Evolutionary conservation across 352 stramenopile genomes (phyloP), one percentile per base, ranked within the genome.

Genomic region (Phytopythium litorale): DNA sequence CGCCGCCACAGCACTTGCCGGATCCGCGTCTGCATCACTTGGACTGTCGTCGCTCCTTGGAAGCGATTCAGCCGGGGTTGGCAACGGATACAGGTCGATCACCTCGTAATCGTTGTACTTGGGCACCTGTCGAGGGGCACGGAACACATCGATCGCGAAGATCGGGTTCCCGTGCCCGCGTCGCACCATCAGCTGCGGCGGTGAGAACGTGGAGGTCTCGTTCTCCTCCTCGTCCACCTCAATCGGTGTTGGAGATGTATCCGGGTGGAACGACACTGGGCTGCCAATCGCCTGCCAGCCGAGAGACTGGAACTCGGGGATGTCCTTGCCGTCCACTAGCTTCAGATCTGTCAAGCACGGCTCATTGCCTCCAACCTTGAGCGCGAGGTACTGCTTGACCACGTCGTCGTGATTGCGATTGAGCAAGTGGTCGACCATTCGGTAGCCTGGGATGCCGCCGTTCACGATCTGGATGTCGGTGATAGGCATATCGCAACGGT

Each of bases 31-130:
- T 19, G 30, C 7, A 3, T 42, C 30, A 56, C 21, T 28, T 15
- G 50, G 11, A 19, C 18, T 21, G 7, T 35, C 46, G 6, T 19
- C 15, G 15, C 12, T 19, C 3, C 25, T n/a, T 30, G 21, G 53
- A 23, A 33, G 35, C 35, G 30, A 64, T 49, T 30, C 51, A 28
- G 48, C 51, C 8, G 51, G 30, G 38, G 19, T 19, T 45, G 37
- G 54, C 32, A 57, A 56, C 33, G 65, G 64, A 51, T 87, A 81
- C 19, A 96, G 51, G 21, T 92, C 75, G 33, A 95, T 94, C 13
- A 93, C 81, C 63, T 96, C 87, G 64, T 96, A 96, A 55, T 96
- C 86, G 38, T 92, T 92, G 65, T 94, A 96, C 45, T 91, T 89
- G 9, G 87, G 87, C 21, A 96, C 84, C 76, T 90, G 79, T 13